Evolutionary conservation across 331 rosid genomes (phyloP).

Genomic region (Phaseolus coccineus): DNA sequence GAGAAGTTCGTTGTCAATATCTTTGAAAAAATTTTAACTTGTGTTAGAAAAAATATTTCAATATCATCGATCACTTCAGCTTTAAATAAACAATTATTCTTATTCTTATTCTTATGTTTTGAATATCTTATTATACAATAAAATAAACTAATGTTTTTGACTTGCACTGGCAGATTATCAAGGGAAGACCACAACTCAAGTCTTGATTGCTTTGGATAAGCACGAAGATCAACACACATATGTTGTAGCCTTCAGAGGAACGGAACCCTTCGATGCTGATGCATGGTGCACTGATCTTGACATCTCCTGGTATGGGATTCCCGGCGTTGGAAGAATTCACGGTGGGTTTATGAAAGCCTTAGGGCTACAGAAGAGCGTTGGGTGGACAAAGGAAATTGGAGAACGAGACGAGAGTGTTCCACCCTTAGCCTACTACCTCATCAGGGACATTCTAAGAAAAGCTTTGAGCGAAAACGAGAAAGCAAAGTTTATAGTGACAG

Average conservation of each 20-base stretch:
- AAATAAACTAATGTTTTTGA: background rate
- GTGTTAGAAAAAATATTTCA: too few relatives aligned
- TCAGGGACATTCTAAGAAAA: constrained; percentile 55
- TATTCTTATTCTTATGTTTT: too few relatives aligned
- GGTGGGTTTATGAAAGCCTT: constrained; percentile 80
- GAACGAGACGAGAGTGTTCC: constrained; percentile 24
- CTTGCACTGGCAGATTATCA: constrained; percentile 52
- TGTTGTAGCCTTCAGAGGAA: constrained; percentile 75
- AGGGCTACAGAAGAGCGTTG: constrained; percentile 53
- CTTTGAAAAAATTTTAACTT: too few relatives aligned
- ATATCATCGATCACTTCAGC: too few relatives aligned
- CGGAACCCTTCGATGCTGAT: constrained; percentile 69
- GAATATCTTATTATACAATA: too few relatives aligned
- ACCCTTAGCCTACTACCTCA: constrained; percentile 54
- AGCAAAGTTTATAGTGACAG: constrained; percentile 58
- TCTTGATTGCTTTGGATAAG: constrained; percentile 54
- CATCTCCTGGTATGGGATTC: constrained; percentile 67
- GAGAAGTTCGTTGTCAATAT: too few relatives aligned
- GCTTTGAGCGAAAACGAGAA: constrained; percentile 40
- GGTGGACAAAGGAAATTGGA: constrained; percentile 53
- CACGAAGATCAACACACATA: constrained; percentile 47
- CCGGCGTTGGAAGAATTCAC: constrained; percentile 58
- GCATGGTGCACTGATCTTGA: constrained; percentile 73
- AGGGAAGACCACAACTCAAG: constrained; percentile 63
- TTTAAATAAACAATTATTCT: too few relatives aligned